A percentile compares a stretch with the other conserved stretches of the same genome.
Conservation (phyloP, 2,329 filamentous ascomycete genomes). For the Microdochium nivale region DNA sequence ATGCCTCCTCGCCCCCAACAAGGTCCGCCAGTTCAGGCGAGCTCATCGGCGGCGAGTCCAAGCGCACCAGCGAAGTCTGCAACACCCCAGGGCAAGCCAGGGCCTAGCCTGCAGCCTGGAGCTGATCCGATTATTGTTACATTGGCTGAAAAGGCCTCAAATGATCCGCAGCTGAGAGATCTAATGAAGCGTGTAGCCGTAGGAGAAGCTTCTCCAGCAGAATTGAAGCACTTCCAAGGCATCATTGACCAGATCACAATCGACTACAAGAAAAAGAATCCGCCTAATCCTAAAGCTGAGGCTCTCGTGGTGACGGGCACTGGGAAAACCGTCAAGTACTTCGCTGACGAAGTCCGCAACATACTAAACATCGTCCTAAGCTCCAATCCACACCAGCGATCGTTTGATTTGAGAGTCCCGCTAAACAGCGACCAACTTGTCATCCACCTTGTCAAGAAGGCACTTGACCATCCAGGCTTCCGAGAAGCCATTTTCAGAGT, state of each 20-base stretch:
- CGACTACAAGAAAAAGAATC: slow-evolving; percentile 44
- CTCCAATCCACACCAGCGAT: slow-evolving; percentile 49
- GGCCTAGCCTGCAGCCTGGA: slow-evolving; percentile 21
- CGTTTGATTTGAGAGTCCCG: slow-evolving; percentile 42
- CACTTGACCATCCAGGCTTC: slow-evolving; percentile 41
- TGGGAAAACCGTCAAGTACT: slow-evolving; percentile 48
- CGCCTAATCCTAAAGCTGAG: slow-evolving; percentile 45
- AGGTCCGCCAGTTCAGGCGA: background rate
- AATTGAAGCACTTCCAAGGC: slow-evolving; percentile 67
- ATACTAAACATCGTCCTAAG: slow-evolving; percentile 51
- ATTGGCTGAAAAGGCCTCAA: slow-evolving; percentile 66
- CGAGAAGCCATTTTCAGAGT: slow-evolving; percentile 45
- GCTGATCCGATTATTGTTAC: slow-evolving; percentile 76
- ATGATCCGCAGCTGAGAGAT: slow-evolving; percentile 62
- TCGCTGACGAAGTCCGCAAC: slow-evolving; percentile 47
- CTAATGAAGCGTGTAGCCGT: slow-evolving; percentile 79
- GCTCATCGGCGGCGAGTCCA: slow-evolving; percentile 5
- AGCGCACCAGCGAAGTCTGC: slow-evolving; percentile 14
- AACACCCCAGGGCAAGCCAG: slow-evolving; percentile 7
- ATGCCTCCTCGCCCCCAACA: background rate
- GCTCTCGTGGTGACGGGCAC: slow-evolving; percentile 46
- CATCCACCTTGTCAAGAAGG: slow-evolving; percentile 47
- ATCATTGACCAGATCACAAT: slow-evolving; percentile 72
- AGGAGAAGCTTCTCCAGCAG: slow-evolving; percentile 60
- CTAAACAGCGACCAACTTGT: slow-evolving; percentile 46